These are phyloP conservation scores for Fusarium abutilonis DNA, from an alignment of 2,329 filamentous ascomycete genomes.

Conservation along the genomic window DNA sequence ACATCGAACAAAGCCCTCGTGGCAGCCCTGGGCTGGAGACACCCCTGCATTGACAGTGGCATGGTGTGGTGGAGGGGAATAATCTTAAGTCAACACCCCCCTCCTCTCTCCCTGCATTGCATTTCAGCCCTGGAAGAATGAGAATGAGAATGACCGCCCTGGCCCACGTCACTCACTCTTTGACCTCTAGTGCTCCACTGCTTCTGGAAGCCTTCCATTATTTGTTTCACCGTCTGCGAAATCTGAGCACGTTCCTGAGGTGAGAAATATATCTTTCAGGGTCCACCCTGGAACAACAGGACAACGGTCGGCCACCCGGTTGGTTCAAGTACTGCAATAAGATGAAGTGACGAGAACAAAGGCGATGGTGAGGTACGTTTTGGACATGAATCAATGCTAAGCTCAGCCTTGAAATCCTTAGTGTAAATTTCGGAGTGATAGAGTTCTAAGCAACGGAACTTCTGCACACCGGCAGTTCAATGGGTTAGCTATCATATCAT, in stretches of 20 bases:
- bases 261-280: constrained; percentile 24
- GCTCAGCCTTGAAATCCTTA: too few species aligned
- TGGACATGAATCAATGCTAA: not conserved
- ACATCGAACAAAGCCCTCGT: constrained; percentile 39
- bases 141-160: not conserved
- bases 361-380: constrained; percentile 1
- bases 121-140: constrained; percentile 38
- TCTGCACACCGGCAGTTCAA: too few species aligned
- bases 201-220: constrained; percentile 46
- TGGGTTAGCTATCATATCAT: too few species aligned
- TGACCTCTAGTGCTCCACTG: constrained; percentile 32
- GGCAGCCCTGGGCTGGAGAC: constrained; percentile 44
- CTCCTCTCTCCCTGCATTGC: not conserved
- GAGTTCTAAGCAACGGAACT: too few species aligned
- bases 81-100: constrained; percentile 3
- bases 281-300: constrained; percentile 34
- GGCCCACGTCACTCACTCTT: constrained; percentile 32
- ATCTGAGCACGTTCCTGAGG: constrained; percentile 34
- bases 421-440: too few species aligned
- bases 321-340: constrained; percentile 29
- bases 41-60: constrained; percentile 32
- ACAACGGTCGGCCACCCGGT: constrained; percentile 32
- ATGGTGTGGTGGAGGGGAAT: constrained; percentile 17
- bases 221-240: constrained; percentile 44
- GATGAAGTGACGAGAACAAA: constrained; percentile 15